Percentiles rank a stretch among this genome's conserved stretches.
Evolutionary conservation across 352 stramenopile genomes (phyloP).

Genomic region (Phytophthora constricta): DNA sequence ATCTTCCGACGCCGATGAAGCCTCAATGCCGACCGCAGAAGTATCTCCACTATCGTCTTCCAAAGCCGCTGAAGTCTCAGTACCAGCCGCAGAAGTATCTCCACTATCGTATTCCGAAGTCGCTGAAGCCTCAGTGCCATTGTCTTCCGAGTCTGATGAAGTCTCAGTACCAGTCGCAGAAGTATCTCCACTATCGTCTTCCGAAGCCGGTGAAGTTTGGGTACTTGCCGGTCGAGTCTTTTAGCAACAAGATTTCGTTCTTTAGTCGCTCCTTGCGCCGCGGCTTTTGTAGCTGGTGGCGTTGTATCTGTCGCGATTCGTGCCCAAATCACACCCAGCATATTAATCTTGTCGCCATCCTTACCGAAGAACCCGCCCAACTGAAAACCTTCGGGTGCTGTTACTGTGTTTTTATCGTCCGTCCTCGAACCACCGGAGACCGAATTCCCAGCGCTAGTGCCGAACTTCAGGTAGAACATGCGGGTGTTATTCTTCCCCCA

Average conservation of each 20-base stretch:
- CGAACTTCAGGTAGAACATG: slow-evolving; percentile 20
- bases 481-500: slow-evolving; percentile 18
- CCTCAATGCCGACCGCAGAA: neutral
- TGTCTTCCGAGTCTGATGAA: neutral
- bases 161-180: neutral
- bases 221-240: too few species aligned
- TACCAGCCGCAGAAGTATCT: neutral
- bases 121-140: neutral
- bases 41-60: neutral
- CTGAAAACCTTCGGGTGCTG: slow-evolving; percentile 5
- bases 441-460: slow-evolving; percentile 9
- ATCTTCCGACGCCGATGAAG: too few species aligned
- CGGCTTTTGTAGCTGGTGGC: too few species aligned
- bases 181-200: neutral
- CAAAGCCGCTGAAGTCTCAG: neutral
- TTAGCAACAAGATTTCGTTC: too few species aligned
- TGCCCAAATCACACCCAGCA: slow-evolving; percentile 3
- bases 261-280: too few species aligned
- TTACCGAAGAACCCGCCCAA: slow-evolving; percentile 6
- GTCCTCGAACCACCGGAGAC: neutral
- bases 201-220: neutral
- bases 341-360: slow-evolving; percentile 3
- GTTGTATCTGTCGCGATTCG: too few species aligned
- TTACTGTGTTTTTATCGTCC: slow-evolving; percentile 4
- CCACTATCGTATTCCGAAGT: neutral